Conservation (phyloP, 495 filamentous ascomycete genomes). For the Lindgomyces ingoldianus region DNA sequence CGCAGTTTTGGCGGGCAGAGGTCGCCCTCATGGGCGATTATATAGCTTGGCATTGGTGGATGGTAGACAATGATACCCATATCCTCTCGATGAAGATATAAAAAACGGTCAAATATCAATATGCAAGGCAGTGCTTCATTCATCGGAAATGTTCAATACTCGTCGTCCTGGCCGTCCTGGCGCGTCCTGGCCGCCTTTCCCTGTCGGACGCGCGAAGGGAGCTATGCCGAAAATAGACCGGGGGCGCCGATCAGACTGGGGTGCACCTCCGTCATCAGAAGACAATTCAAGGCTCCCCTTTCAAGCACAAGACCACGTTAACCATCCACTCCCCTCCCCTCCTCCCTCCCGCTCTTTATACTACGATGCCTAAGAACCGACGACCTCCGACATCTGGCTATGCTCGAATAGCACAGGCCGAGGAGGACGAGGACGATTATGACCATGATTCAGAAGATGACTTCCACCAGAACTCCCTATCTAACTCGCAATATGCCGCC, state of each 20-base stretch:
- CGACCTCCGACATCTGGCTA: slow-evolving; percentile 85
- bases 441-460: slow-evolving; percentile 72
- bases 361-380: slow-evolving; percentile 52
- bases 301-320: not conserved
- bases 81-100: not conserved
- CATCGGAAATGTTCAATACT: too few relatives aligned
- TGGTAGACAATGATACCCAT: slow-evolving; percentile 1
- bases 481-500: slow-evolving; percentile 70
- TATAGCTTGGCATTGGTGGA: too few relatives aligned
- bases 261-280: not conserved
- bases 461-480: slow-evolving; percentile 48
- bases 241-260: too few relatives aligned
- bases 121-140: too few relatives aligned
- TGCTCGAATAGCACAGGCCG: slow-evolving; percentile 86
- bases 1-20: too few relatives aligned
- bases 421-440: slow-evolving; percentile 59
- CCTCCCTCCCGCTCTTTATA: not conserved
- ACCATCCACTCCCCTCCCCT: not conserved
- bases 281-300: slow-evolving; percentile 2
- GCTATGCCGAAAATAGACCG: too few relatives aligned
- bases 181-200: too few relatives aligned
- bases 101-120: too few relatives aligned
- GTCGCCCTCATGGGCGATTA: too few relatives aligned
- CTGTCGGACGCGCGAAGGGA: too few relatives aligned
- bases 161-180: too few relatives aligned